Percentiles rank a stretch among this genome's conserved stretches.
Conservation (phyloP, 495 filamentous ascomycete genomes). For the Apiosordaria backusii region DNA sequence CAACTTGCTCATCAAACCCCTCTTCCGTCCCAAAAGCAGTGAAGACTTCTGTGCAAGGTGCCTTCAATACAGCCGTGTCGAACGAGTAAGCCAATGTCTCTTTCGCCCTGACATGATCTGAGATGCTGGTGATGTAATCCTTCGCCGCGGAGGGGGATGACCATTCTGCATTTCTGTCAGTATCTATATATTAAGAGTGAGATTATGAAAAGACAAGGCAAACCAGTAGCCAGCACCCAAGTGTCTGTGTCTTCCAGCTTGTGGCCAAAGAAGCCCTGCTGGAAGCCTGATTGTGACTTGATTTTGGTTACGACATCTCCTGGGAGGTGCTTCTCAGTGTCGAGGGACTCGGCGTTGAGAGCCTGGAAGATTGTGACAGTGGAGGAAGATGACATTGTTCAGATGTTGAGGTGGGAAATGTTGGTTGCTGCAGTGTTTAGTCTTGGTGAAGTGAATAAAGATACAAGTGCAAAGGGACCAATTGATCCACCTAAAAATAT, state of each 20-base stretch:
- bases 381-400: neutral
- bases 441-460: neutral
- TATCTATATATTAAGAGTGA: neutral
- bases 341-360: neutral
- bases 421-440: neutral
- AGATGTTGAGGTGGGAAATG: too few species aligned
- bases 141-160: conserved; percentile 7
- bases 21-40: conserved; percentile 20
- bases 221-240: conserved; percentile 16
- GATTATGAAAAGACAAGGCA: neutral
- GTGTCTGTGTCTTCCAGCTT: conserved; percentile 20
- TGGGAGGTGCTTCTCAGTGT: neutral
- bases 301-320: neutral
- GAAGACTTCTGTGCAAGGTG: conserved; percentile 25
- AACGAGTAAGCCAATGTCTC: conserved; percentile 3
- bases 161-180: conserved; percentile 12
- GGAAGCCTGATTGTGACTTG: conserved; percentile 14
- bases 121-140: neutral
- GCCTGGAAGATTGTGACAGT: conserved; percentile 14
- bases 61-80: neutral
- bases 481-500: too few species aligned
- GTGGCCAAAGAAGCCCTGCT: conserved; percentile 14
- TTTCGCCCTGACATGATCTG: neutral
- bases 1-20: conserved; percentile 19
- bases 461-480: too few species aligned